Percentiles rank a stretch among this genome's conserved stretches.
Conservation (phyloP, 805 yeast species). For the Saccharomycopsis oosterbeekiorum region DNA sequence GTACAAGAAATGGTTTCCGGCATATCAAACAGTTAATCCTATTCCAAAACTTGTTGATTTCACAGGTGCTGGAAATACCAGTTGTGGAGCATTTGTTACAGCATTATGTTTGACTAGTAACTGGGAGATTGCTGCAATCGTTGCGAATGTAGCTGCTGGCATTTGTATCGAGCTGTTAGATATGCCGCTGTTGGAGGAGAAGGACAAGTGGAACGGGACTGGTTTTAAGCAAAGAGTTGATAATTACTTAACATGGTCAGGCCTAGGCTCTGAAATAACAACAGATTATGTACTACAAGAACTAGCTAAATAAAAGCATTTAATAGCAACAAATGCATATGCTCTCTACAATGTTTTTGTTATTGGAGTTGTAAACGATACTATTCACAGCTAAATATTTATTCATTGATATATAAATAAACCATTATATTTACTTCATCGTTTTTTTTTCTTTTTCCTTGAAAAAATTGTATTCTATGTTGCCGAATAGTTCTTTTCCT, state of each 20-base stretch:
- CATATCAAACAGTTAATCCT: constrained; percentile 48
- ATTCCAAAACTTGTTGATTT: constrained; percentile 61
- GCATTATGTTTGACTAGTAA: constrained; percentile 43
- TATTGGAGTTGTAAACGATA: not conserved
- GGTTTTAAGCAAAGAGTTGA: constrained; percentile 35
- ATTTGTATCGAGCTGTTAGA: constrained; percentile 76
- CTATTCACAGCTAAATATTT: not conserved
- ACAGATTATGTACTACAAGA: not conserved
- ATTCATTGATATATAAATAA: not conserved
- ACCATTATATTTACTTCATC: not conserved
- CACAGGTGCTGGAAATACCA: constrained; percentile 92
- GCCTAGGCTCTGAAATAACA: not conserved
- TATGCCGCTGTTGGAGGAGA: constrained; percentile 37
- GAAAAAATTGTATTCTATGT: no score
- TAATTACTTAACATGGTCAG: constrained; percentile 26
- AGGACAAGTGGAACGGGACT: constrained; percentile 52
- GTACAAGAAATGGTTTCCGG: constrained; percentile 45
- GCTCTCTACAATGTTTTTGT: not conserved
- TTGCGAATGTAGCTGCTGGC: constrained; percentile 75
- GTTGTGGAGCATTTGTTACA: constrained; percentile 68
- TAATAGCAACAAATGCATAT: not conserved
- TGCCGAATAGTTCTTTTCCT: not conserved
- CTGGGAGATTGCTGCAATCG: constrained; percentile 46
- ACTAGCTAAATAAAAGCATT: not conserved
- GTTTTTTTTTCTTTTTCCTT: not conserved